Evolutionary conservation across 1,284 basidiomycete genomes (phyloP), one percentile per base, ranked within the genome.

Genomic region (Cutaneotrichosporon sp.): DNA sequence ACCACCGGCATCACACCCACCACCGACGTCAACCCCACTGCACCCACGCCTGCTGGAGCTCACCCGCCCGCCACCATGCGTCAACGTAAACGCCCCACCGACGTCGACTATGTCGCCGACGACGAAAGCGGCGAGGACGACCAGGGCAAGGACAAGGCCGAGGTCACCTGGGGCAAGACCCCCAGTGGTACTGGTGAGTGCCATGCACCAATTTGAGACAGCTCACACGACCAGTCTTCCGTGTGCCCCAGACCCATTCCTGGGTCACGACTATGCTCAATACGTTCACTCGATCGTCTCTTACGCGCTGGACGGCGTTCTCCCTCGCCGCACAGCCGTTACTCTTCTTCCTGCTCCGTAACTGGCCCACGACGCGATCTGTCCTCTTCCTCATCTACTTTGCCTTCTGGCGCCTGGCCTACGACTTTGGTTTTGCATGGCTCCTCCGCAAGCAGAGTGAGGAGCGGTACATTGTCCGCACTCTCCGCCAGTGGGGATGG

Each of bases 401-500:
- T 71, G 83, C 84, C 12, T 90, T 97, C 72, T 98, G 93, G 92
- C 80, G 94, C 11, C 81, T 82, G 8, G 85, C 88, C 10, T 98
- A 98, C 74, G 90, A 98, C 71, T 86, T 82, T 42, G 94, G 94
- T 0, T 82, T 98, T 46, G 94, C 93, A 0, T 96, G 87, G 84
- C 82, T 97, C 8, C 80, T 98, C 50, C 90, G 90, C 19, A 86
- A 88, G 68, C 94, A 98, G 77, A 91, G 88, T 78, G 92, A 94
- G 77, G 84, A 83, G 75, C 86, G 84, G 65, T 97, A 89, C 87
- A 89, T 98, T 62, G 90, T 97, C 42, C 80, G 83, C 27, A 82
- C 86, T 57, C 81, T 97, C 4, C 83, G 87, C 55, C 77, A 79
- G 14, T 76, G 84, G 41, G 93, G 91, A 5, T 97, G 92, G 91